Percentiles rank a stretch among this genome's conserved stretches.
phyloP scores from a whole-genome alignment of 371 early-diverging fungal genomes.

The Zychaea mexicana region DNA sequence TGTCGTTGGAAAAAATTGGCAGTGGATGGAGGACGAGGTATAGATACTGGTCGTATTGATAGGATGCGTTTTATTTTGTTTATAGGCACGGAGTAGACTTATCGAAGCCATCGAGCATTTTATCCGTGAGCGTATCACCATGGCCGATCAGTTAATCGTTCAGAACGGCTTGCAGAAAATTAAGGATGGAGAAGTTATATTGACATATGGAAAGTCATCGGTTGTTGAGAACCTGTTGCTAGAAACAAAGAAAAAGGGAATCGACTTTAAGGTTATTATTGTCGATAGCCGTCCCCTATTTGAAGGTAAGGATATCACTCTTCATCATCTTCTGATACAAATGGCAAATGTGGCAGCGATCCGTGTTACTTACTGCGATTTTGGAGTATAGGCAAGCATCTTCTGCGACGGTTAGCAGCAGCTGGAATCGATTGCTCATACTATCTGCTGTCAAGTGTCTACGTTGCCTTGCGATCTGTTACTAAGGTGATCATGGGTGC shows the following conservation, averaged over 20 bases:
- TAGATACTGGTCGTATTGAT: neutral
- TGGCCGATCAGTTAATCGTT: constrained; percentile 83
- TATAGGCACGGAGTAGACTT: constrained; percentile 51
- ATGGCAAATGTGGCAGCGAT: no score
- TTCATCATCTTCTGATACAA: no score
- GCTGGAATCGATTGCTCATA: constrained; percentile 83
- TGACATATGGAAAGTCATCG: constrained; percentile 90
- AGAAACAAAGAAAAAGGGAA: constrained; percentile 76
- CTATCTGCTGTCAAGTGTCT: constrained; percentile 63
- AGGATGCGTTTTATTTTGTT: neutral
- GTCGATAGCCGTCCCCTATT: constrained; percentile 90
- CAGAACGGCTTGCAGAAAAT: constrained; percentile 85
- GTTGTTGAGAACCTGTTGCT: constrained; percentile 79
- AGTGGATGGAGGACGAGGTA: neutral
- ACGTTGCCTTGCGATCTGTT: constrained; percentile 82
- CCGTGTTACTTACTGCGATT: no score
- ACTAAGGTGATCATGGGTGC: constrained; percentile 96
- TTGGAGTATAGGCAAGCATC: constrained; percentile 72
- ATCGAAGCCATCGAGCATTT: constrained; percentile 82
- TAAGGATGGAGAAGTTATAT: constrained; percentile 91
- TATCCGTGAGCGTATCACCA: constrained; percentile 87
- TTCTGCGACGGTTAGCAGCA: constrained; percentile 61
- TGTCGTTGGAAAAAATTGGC: neutral
- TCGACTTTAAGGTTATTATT: constrained; percentile 90
- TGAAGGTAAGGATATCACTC: constrained; percentile 69